phyloP scores from a whole-genome alignment of 805 yeast genomes.

The Jamesozyma rosinii region DNA sequence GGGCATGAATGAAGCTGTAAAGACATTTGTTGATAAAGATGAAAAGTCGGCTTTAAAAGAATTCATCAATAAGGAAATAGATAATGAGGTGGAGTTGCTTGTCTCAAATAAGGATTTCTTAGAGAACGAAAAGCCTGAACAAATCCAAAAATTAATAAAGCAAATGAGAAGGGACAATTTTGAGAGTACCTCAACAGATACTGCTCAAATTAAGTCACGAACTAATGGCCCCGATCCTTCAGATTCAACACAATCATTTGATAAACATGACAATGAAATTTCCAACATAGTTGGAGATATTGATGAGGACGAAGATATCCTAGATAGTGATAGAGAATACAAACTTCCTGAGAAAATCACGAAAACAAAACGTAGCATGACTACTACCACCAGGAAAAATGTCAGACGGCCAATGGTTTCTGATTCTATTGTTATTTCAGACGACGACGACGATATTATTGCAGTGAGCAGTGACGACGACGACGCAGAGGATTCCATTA shows the following conservation, averaged over 20 bases:
- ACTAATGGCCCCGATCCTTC: neutral
- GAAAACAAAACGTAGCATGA: neutral
- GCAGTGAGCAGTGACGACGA: conserved; percentile 2
- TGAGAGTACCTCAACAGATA: neutral
- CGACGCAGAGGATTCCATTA: neutral
- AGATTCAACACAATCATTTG: neutral
- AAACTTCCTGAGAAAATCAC: neutral
- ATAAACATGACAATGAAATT: conserved; percentile 14
- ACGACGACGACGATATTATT: conserved; percentile 3
- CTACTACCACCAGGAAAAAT: neutral
- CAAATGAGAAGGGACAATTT: conserved; percentile 33
- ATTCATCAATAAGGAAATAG: conserved; percentile 50
- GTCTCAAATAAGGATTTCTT: conserved; percentile 34
- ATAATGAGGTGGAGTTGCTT: conserved; percentile 42
- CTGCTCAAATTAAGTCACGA: neutral
- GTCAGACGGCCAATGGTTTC: neutral
- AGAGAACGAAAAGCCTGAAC: conserved; percentile 34
- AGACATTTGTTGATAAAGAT: conserved; percentile 68
- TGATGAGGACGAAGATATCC: neutral
- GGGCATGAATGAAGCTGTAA: conserved; percentile 67
- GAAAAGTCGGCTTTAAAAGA: conserved; percentile 62
- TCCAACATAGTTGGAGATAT: neutral
- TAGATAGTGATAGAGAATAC: neutral
- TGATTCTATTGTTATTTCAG: neutral
- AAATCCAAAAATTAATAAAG: conserved; percentile 38